Evolutionary conservation across 78 protist genomes (phyloP).

Genomic region (Cavenderia fasciculata): DNA sequence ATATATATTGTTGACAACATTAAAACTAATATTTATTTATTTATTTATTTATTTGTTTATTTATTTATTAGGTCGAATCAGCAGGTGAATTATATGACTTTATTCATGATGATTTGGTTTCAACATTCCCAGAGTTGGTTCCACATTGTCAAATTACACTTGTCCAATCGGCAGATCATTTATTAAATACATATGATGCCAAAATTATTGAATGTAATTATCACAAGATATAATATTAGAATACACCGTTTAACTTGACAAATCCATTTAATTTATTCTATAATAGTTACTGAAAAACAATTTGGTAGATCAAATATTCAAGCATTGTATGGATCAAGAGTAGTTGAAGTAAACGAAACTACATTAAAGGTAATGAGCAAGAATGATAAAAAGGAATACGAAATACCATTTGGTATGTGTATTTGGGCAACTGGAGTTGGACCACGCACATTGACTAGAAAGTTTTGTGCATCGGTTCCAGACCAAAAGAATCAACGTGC

Average conservation of each 20-base stretch:
- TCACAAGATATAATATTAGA: too few species aligned
- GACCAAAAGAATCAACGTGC: constrained; percentile 39
- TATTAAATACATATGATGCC: constrained; percentile 79
- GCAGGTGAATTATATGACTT: constrained; percentile 30
- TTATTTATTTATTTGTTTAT: too few species aligned
- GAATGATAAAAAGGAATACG: not conserved
- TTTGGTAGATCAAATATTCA: constrained; percentile 41
- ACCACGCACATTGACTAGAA: constrained; percentile 29
- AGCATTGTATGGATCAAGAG: constrained; percentile 30
- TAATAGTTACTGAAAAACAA: constrained; percentile 54
- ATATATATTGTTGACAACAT: too few species aligned
- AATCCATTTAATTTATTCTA: too few species aligned
- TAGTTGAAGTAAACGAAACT: constrained; percentile 13
- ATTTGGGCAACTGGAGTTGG: constrained; percentile 86
- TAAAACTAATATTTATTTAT: too few species aligned
- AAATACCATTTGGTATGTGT: constrained; percentile 82
- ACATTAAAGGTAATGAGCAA: constrained; percentile 20
- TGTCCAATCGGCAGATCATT: constrained; percentile 77
- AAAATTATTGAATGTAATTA: constrained; percentile 53
- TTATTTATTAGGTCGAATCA: constrained; percentile 5
- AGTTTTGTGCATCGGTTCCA: constrained; percentile 8
- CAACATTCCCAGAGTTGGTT: constrained; percentile 48
- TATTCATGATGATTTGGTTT: constrained; percentile 21
- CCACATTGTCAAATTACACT: constrained; percentile 39
- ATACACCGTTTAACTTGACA: too few species aligned